phyloP scores from a whole-genome alignment of 169 alveolate species.

The Cryptosporidium sp. region DNA sequence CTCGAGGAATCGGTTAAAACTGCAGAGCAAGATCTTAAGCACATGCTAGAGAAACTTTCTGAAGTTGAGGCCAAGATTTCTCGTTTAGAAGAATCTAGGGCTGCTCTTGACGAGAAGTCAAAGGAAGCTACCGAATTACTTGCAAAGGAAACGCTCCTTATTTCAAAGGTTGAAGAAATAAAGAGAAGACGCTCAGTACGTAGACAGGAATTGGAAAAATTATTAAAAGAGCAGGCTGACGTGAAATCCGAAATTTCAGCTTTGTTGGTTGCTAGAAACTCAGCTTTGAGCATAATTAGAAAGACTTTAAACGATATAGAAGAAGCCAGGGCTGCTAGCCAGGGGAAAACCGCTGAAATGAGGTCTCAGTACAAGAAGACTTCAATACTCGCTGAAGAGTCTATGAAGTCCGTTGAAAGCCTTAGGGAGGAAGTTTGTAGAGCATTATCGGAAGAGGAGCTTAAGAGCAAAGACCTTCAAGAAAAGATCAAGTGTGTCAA shows the following conservation, averaged over 20 bases:
- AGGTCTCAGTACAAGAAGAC: neutral
- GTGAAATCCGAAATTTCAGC: conserved; percentile 55
- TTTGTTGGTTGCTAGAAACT: conserved; percentile 55
- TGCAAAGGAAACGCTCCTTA: conserved; percentile 11
- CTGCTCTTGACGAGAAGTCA: conserved; percentile 40
- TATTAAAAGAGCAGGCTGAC: conserved; percentile 14
- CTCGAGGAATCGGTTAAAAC: conserved; percentile 19
- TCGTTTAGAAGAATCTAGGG: conserved; percentile 19
- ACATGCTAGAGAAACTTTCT: neutral
- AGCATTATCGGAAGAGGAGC: conserved; percentile 42
- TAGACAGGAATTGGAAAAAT: neutral
- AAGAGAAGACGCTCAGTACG: conserved; percentile 8
- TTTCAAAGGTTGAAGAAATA: conserved; percentile 27
- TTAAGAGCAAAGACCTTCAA: conserved; percentile 7
- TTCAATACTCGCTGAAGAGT: conserved; percentile 33
- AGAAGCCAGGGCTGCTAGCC: conserved; percentile 29
- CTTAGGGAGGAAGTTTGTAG: conserved; percentile 19
- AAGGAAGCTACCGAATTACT: conserved; percentile 54
- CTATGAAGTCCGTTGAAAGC: conserved; percentile 23
- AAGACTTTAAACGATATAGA: conserved; percentile 42
- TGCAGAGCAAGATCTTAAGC: conserved; percentile 21
- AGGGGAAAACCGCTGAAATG: conserved; percentile 19
- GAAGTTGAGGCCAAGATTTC: conserved; percentile 28
- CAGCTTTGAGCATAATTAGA: conserved; percentile 32
- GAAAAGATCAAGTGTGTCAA: conserved; percentile 22